Base-by-base conservation (phyloP, 2,329 filamentous ascomycete species). In the Xylariaceae sp. region DNA sequence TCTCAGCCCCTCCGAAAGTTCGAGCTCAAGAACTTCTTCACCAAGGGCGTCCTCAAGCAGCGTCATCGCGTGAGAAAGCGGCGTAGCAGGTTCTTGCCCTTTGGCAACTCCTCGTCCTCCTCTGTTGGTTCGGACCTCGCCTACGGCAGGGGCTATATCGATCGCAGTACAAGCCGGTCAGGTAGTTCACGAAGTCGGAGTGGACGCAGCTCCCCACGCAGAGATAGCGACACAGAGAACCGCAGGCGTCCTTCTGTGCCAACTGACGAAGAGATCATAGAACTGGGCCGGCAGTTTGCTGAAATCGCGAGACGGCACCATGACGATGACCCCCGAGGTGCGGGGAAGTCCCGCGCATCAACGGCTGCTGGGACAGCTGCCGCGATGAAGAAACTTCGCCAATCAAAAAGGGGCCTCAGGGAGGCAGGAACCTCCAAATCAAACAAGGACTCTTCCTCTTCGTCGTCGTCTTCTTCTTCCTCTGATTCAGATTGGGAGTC, bases 111-210 rank as follows among this genome's bases (percentile, higher is more conserved):
- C 1, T 89, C 86, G 1, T 87, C 84, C 1, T 88, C 85, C 0
- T 88, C 85, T 0, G 77, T 88, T 57, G 85, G 88, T 71, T 83
- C 82, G 17, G 87, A 90, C 68, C 74, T 89, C 61, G 86, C 86
- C 8, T 89, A 88, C 69, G 86, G 87, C 8, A 79, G 75, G 57
- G 86, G 84, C 13, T 87, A 81, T 63, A 75, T 83, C 51, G 78
- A 78, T 62, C 66, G 69, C 18, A 65, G 67, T 34, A 69, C 69
- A 62, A 75, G 71, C 58, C 73, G 73, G 48, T 66, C 70, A 45
- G 65, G 68, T 39, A 73, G 70, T 30, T 70, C 72, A 9, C 63
- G 67, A 23, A 60, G 60, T 23, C 63, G 67, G 17, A 60, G 60
- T 23, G 63, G 59, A 8, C 59, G 59, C 6, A 56, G 51, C 51